Conservation (phyloP, 1,139 yeast species). For the Saccharomycopsis hybrid region DNA sequence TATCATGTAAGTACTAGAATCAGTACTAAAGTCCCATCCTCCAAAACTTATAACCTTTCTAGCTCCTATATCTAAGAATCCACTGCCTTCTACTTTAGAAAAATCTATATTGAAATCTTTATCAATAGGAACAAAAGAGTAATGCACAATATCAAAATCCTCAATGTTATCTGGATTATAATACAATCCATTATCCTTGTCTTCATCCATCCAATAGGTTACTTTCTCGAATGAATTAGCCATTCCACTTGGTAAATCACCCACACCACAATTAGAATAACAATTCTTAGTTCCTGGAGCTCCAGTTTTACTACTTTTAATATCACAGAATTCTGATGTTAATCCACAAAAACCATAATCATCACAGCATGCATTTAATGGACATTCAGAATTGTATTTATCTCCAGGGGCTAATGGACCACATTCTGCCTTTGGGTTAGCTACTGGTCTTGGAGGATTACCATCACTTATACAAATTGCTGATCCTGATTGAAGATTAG, state of each 20-base stretch:
- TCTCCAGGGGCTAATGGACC: slow-evolving; percentile 9
- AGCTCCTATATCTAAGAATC: not conserved
- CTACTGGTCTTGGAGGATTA: slow-evolving; percentile 4
- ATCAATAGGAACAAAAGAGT: slow-evolving; percentile 4
- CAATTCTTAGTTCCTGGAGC: slow-evolving; percentile 7
- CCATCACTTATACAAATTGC: slow-evolving; percentile 9
- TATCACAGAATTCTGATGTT: slow-evolving; percentile 6
- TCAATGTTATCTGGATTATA: not conserved
- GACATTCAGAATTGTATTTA: slow-evolving; percentile 6
- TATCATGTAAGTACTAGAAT: not conserved
- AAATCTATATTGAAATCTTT: not conserved
- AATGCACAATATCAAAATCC: not conserved
- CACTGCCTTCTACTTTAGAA: not conserved
- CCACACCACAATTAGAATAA: slow-evolving; percentile 6
- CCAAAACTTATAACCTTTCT: slow-evolving; percentile 9
- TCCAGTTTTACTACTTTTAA: slow-evolving; percentile 3
- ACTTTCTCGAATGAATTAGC: not conserved
- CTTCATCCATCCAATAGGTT: slow-evolving; percentile 1
- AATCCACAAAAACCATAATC: slow-evolving; percentile 2
- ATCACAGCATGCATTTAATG: slow-evolving; percentile 7
- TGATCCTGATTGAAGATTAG: not conserved
- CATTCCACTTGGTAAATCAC: not conserved
- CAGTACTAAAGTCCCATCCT: slow-evolving; percentile 10
- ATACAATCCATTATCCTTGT: not conserved
- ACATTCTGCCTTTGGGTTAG: slow-evolving; percentile 5